phyloP scores from a whole-genome alignment of 257 asterid species.

The Leonotis leonurus region DNA sequence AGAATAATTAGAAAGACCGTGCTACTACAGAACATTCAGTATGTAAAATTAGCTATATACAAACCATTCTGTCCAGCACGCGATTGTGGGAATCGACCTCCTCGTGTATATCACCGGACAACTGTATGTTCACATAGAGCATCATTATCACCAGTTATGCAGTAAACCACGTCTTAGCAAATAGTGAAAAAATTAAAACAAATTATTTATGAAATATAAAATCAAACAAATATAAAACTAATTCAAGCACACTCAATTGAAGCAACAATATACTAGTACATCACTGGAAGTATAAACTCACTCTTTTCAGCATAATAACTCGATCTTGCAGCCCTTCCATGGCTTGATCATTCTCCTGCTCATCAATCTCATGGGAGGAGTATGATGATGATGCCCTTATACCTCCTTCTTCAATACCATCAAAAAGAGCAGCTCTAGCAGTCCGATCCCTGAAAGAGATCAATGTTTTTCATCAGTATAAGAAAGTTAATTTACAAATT shows the following conservation, averaged over 20 bases:
- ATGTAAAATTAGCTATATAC: slow-evolving; percentile 17
- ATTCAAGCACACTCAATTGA: too few species aligned
- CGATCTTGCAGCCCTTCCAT: slow-evolving; percentile 81
- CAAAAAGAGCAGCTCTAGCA: slow-evolving; percentile 76
- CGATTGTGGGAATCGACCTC: slow-evolving; percentile 83
- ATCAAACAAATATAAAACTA: too few species aligned
- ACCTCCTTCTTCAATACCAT: slow-evolving; percentile 98
- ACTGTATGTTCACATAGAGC: slow-evolving; percentile 43
- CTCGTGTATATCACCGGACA: slow-evolving; percentile 89
- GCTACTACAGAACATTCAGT: neutral
- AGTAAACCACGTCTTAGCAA: neutral
- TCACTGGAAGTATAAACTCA: slow-evolving; percentile 5
- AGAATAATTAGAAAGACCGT: neutral
- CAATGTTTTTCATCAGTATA: neutral
- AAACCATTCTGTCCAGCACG: slow-evolving; percentile 89
- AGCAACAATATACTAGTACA: neutral
- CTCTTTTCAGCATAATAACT: slow-evolving; percentile 55
- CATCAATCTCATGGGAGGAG: slow-evolving; percentile 83
- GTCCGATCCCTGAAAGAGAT: slow-evolving; percentile 66
- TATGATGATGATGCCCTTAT: slow-evolving; percentile 75
- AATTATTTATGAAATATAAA: neutral
- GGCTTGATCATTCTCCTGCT: slow-evolving; percentile 81
- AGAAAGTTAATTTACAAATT: neutral
- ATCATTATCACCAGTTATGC: slow-evolving; percentile 4
- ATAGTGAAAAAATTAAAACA: neutral